Base-by-base conservation (phyloP, 805 yeast genomes). In the Ogataea sp. region DNA sequence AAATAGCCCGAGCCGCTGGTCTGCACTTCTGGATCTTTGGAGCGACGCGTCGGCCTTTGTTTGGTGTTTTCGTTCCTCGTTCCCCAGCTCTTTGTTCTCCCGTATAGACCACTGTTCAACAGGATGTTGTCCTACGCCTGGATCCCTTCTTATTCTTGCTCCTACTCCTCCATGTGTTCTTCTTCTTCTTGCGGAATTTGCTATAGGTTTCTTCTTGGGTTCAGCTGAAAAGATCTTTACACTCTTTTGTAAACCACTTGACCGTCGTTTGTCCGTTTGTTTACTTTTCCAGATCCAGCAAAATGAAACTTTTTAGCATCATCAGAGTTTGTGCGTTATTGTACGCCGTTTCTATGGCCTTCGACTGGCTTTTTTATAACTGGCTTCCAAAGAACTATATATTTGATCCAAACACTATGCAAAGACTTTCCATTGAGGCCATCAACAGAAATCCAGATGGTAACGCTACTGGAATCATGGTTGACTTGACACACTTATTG, bases 351-450 rank as follows among this genome's bases (percentile, higher is more conserved):
- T 28, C 6, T 17, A 14, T 18, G 10, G 33, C n/a, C 9, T 53
- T 70, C 40, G 59, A 73, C 54, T 52, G 49, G 37, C 52, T 74
- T 26, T 77, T 66, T 61, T 55, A 64, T 51, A 68, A 75, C 18
- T 82, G 87, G 83, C 71, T 89, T 40, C 95, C 95, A 26, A 51
- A 53, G 14, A 65, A 71, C 52, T 90, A 73, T 61, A 68, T 79
- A 33, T 90, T 90, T 56, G 93, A 90, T 56, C 73, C 73, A 34
- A 64, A 61, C 6, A 73, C 68, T 6, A 61, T 90, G 43, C 82
- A 78, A 53, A 55, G 58, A 38, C 58, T 90, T 38, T 77, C 79
- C 38, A 65, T 72, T 48, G 72, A 68, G 23, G 79, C 75, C 4
- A 56, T 84, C 36, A 60, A 62, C 10, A 64, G 61, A 34, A 68